Evolutionary conservation across 1,284 basidiomycete genomes (phyloP), one percentile per base, ranked within the genome.

Genomic region (Farysia itapuensis): DNA sequence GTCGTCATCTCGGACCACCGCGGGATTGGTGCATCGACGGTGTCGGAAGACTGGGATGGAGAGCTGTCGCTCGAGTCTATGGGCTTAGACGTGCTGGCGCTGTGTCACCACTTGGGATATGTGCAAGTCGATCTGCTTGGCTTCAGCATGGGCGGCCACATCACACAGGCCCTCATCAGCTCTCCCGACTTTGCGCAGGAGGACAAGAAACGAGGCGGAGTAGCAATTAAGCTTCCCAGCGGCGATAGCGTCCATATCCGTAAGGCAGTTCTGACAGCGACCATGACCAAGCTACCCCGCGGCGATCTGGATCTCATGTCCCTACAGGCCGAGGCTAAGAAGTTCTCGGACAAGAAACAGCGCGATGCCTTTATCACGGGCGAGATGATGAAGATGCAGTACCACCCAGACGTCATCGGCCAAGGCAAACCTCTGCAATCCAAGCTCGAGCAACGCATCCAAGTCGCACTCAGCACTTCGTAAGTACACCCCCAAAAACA

Each of bases 141-240:
- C 8, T 75, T 68, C 35, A 60, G 51, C 12, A 75, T 75, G 74
- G 74, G 72, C 9, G 74, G 74, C 2, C 63, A 70, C 24, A 70
- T 75, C 15, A 40, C 51, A 3, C 70, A 74, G 37, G 64, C 54
- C 4, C 31, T 75, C 12, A 37, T 74, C n/a, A 49, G 57, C 3
- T 45, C 46, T 3, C 19, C 34, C 0, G 32, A 48, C 1, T 13
- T 29, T 6, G 39, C 57, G 8, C 9, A 33, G 18, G 18, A 16
- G 9, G 20, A 35, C 11, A 6, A 16, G 0, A 22, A 29, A 1
- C 35, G 31, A 0, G 24, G 12, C 0, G 41, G 47, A 1, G n/a
- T 43, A n/a, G 26, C 43, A 5, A 16, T 30, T 20, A 35, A 35
- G 22, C 13, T 33, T 9, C 9, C 12, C 31, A 35, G 35, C 15